Evolutionary conservation across 805 yeast species (phyloP), one percentile per base, ranked within the genome.

Genomic region (Teunomyces lycoperdinae): DNA sequence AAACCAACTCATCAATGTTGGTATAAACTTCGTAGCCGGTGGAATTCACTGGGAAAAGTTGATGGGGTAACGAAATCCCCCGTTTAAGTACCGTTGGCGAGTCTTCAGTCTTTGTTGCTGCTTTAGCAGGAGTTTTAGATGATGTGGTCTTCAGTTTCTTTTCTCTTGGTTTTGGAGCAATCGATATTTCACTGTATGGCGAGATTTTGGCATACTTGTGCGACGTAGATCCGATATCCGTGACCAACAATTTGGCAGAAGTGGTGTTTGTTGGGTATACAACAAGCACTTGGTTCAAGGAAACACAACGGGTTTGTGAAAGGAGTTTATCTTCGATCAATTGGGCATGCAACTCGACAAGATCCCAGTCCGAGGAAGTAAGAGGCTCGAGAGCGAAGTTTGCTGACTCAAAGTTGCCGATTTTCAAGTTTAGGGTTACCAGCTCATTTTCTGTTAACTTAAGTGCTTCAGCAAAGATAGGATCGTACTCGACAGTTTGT

Each of bases 311-410:
- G 0, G 95, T 83, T 61, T 92, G 97, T 47, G 84, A 80, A 31
- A 92, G 68, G 56, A 91, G 75, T 52, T 80, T 79, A 41, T 82
- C 80, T 60, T 92, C 97, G 24, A 92, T 76, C 36, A 76, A 79
- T 27, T 78, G 81, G 2, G 96, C 92, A 63, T 92, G 87, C 2
- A 86, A 65, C 60, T 91, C 96, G 2, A 90, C 87, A 26, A 88
- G 70, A 54, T 91, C 97, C 97, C 97, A 92, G 61, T 92, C 99
- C 4, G 85, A 76, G 1, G 83, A 64, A 0, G 88, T 76, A 14
- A 78, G 66, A 0, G 98, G 98, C 58, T 88, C 96, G 39, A 92
- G 74, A 57, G 80, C 83, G 2, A 91, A 83, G 3, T 82, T 79
- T 5, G 74, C 70, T 0, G 89, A 81, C 35, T 66, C 74, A n/a